These are phyloP conservation scores for Paramecium sexaurelia DNA, from an alignment of 73 alveolate species.

Conservation along the genomic window DNA sequence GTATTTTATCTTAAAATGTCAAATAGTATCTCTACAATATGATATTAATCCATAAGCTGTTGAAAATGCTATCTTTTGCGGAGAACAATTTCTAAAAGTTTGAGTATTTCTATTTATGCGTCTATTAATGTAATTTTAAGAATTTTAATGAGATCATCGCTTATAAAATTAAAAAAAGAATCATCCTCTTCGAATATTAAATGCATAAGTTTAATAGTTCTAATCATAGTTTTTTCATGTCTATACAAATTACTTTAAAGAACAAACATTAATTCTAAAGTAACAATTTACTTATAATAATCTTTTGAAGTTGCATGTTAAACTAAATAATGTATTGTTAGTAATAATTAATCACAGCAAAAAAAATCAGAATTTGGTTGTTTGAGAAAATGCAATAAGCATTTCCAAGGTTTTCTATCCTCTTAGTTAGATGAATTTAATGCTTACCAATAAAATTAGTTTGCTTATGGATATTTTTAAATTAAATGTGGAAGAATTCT, in stretches of 20 bases:
- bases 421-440: not conserved
- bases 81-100: not conserved
- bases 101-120: not conserved
- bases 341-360: not conserved
- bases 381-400: not conserved
- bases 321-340: not conserved
- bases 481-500: not conserved
- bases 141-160: not conserved
- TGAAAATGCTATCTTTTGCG: not conserved
- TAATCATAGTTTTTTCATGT: not conserved
- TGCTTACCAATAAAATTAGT: not conserved
- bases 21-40: not conserved
- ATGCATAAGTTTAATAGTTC: not conserved
- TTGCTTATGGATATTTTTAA: not conserved
- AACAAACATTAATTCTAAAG: not conserved
- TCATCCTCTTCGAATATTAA: not conserved
- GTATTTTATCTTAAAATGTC: not conserved
- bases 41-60: not conserved
- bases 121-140: not conserved
- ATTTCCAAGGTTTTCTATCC: not conserved
- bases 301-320: not conserved
- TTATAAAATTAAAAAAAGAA: not conserved
- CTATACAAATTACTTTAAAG: conserved; percentile 1
- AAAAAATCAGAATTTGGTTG: not conserved
- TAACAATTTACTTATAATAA: not conserved